phyloP scores from a whole-genome alignment of 140 eudicot species.

The Ambrosia hybrid region DNA sequence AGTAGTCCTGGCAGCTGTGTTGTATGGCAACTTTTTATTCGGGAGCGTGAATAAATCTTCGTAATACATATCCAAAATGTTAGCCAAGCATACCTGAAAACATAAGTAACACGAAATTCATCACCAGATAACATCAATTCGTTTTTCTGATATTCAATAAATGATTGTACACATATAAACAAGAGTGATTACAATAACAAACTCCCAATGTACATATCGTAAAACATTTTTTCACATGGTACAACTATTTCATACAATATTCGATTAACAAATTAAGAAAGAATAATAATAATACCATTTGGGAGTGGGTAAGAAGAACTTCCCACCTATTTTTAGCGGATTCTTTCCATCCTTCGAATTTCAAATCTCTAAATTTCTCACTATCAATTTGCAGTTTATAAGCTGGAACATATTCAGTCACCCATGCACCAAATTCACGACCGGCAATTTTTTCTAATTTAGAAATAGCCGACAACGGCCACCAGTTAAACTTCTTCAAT shows the following conservation, averaged over 20 bases:
- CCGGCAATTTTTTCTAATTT: constrained; percentile 83
- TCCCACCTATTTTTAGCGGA: constrained; percentile 55
- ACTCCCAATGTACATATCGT: not conserved
- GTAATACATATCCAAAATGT: constrained; percentile 82
- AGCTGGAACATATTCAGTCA: constrained; percentile 70
- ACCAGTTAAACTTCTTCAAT: constrained; percentile 46
- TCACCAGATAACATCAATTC: constrained; percentile 1
- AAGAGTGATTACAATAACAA: constrained; percentile 1
- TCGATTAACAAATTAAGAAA: constrained; percentile 6
- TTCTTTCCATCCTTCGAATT: constrained; percentile 74
- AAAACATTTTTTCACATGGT: not conserved
- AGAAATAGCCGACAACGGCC: constrained; percentile 43
- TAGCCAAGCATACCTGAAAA: constrained; percentile 79
- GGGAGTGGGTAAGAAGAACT: constrained; percentile 86
- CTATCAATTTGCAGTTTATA: constrained; percentile 62
- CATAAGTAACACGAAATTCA: not conserved
- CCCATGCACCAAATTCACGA: constrained; percentile 71
- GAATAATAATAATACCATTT: constrained; percentile 69
- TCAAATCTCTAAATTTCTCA: constrained; percentile 41
- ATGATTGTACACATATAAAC: not conserved
- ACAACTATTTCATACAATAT: constrained; percentile 11
- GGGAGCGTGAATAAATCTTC: constrained; percentile 93
- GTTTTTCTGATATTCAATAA: constrained; percentile 5
- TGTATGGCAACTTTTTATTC: constrained; percentile 54
- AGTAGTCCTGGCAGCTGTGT: constrained; percentile 42